Conservation (phyloP, 2,329 filamentous ascomycete genomes). For the Xylaria sp. region DNA sequence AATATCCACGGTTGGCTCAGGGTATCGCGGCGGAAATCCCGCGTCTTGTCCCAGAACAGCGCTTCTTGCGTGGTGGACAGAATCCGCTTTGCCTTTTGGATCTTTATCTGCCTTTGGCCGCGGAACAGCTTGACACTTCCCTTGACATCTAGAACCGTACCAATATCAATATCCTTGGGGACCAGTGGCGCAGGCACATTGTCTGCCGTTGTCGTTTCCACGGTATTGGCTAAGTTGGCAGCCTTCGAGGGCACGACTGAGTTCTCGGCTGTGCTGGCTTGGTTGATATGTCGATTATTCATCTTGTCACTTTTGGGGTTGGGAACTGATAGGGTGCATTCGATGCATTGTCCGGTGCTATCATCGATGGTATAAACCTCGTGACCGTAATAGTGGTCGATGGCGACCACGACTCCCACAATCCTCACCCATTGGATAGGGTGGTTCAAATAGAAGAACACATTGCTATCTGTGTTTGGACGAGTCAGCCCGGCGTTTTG, state of each 20-base stretch:
- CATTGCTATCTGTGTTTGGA: constrained; percentile 58
- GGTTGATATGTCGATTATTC: constrained; percentile 3
- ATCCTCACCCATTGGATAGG: constrained; percentile 81
- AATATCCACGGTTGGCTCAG: constrained; percentile 67
- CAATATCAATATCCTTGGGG: constrained; percentile 55
- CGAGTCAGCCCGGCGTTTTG: neutral
- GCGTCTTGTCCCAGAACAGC: constrained; percentile 67
- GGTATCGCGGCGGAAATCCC: constrained; percentile 61
- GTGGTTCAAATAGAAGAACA: constrained; percentile 77
- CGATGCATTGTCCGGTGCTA: constrained; percentile 69
- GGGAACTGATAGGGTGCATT: constrained; percentile 53
- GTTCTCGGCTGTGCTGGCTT: constrained; percentile 1
- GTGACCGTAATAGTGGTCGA: constrained; percentile 61
- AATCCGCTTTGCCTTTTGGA: constrained; percentile 62
- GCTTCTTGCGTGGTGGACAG: constrained; percentile 67
- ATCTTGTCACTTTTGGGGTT: constrained; percentile 33
- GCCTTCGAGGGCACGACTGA: neutral
- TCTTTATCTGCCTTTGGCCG: constrained; percentile 62
- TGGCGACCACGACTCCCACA: constrained; percentile 74
- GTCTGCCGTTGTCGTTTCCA: constrained; percentile 13
- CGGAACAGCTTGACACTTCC: constrained; percentile 62
- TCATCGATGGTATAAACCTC: constrained; percentile 72
- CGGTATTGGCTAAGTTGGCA: neutral
- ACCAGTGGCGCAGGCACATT: constrained; percentile 23
- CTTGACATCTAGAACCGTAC: constrained; percentile 67